These are phyloP conservation scores for Ophiostoma novo-ulmi DNA, from an alignment of 2,329 filamentous ascomycete species.

Conservation along the genomic window DNA sequence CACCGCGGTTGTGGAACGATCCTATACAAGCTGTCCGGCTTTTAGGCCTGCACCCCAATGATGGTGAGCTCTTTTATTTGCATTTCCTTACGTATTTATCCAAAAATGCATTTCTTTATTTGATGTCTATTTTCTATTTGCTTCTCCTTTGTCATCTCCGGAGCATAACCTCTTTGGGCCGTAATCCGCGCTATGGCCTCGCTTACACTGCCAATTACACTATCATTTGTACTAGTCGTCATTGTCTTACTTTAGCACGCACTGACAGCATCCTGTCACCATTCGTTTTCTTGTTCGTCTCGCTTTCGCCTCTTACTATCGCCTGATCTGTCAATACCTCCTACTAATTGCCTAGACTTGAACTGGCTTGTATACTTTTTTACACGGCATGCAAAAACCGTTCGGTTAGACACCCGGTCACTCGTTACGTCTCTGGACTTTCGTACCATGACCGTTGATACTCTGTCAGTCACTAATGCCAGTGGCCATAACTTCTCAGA, in stretches of 20 bases:
- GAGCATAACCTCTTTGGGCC: not conserved
- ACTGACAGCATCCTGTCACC: slow-evolving; percentile 3
- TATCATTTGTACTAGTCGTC: not conserved
- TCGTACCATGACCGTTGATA: slow-evolving; percentile 39
- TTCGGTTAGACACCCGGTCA: slow-evolving; percentile 38
- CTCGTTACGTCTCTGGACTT: slow-evolving; percentile 48
- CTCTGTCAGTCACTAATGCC: slow-evolving; percentile 38
- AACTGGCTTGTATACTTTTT: slow-evolving; percentile 46
- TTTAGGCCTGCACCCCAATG: slow-evolving; percentile 41
- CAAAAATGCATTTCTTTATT: not conserved
- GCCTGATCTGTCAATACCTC: not conserved
- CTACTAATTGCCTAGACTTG: slow-evolving; percentile 37
- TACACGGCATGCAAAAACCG: slow-evolving; percentile 35
- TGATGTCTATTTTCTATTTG: not conserved
- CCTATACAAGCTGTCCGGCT: slow-evolving; percentile 39
- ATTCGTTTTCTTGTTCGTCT: slow-evolving; percentile 16
- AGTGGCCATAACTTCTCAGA: slow-evolving; percentile 37
- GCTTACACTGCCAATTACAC: not conserved
- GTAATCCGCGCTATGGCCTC: not conserved
- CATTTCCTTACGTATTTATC: not conserved
- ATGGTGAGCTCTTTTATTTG: slow-evolving; percentile 26
- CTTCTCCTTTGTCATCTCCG: not conserved
- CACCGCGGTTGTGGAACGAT: slow-evolving; percentile 50
- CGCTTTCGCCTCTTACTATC: not conserved
- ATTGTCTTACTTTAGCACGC: not conserved